These are phyloP conservation scores for Apiotrichum mycotoxinovorans DNA, from an alignment of 1,284 basidiomycete genomes.

Conservation along the genomic window DNA sequence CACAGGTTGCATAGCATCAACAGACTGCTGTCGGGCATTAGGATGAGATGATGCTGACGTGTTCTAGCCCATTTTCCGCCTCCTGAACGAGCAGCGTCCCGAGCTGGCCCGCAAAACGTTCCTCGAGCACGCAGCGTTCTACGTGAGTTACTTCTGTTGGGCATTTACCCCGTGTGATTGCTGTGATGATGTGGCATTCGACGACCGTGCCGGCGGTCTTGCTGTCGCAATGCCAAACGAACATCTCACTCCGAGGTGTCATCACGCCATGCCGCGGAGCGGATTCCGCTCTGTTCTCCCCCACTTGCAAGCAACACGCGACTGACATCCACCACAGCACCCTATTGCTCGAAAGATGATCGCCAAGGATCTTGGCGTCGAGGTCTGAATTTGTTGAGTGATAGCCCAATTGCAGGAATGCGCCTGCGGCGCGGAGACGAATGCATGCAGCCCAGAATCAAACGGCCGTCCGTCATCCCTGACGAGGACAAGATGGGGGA, in stretches of 20 bases:
- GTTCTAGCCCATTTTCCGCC: constrained; percentile 48
- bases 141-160: constrained; percentile 32
- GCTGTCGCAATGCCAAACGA: too few relatives aligned
- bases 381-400: constrained; percentile 5
- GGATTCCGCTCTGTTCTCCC: too few relatives aligned
- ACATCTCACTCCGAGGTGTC: too few relatives aligned
- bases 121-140: constrained; percentile 52
- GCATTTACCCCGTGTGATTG: background rate
- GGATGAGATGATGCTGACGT: background rate
- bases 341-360: constrained; percentile 52
- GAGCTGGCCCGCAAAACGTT: constrained; percentile 54
- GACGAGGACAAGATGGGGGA: too few relatives aligned
- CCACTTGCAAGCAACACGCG: background rate
- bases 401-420: background rate
- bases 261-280: too few relatives aligned
- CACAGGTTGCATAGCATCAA: background rate
- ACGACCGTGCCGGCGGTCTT: background rate
- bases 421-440: too few relatives aligned
- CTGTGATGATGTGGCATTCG: background rate
- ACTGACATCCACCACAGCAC: constrained; percentile 25
- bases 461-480: too few relatives aligned
- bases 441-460: too few relatives aligned
- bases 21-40: background rate
- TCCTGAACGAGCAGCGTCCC: constrained; percentile 51
- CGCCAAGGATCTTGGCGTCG: constrained; percentile 44